These are phyloP conservation scores for Gossypium ekmanianum DNA, from an alignment of 345 rosid genomes.

Conservation along the genomic window DNA sequence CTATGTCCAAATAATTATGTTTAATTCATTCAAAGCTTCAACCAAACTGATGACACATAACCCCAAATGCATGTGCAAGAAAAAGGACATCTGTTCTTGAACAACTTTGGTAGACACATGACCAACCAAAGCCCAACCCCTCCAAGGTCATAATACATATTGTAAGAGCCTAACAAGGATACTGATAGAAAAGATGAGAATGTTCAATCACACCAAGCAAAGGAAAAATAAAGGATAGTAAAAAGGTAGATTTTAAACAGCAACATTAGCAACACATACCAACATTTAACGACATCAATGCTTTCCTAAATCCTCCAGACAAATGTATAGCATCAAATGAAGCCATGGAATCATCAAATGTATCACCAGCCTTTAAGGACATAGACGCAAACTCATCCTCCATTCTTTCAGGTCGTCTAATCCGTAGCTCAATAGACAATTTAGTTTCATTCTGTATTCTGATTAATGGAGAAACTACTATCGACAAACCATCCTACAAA, in stretches of 20 bases:
- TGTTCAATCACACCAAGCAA: neutral
- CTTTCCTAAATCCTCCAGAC: slow-evolving; percentile 74
- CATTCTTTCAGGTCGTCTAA: slow-evolving; percentile 60
- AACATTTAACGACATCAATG: slow-evolving; percentile 67
- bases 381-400: slow-evolving; percentile 54
- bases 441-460: slow-evolving; percentile 81
- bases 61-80: neutral
- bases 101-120: neutral
- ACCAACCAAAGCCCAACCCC: neutral
- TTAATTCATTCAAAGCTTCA: neutral
- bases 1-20: neutral
- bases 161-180: neutral
- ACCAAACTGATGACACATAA: neutral
- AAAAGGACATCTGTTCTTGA: neutral
- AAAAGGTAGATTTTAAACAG: slow-evolving; percentile 7
- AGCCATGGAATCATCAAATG: slow-evolving; percentile 80
- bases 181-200: neutral
- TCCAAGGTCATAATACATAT: neutral
- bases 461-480: slow-evolving; percentile 78
- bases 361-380: slow-evolving; percentile 65
- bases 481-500: slow-evolving; percentile 73
- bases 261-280: slow-evolving; percentile 45
- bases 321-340: slow-evolving; percentile 66
- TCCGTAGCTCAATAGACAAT: slow-evolving; percentile 70
- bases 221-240: neutral